These are phyloP conservation scores for Rhypophila decipiens DNA, from an alignment of 495 filamentous ascomycete genomes.

Conservation along the genomic window DNA sequence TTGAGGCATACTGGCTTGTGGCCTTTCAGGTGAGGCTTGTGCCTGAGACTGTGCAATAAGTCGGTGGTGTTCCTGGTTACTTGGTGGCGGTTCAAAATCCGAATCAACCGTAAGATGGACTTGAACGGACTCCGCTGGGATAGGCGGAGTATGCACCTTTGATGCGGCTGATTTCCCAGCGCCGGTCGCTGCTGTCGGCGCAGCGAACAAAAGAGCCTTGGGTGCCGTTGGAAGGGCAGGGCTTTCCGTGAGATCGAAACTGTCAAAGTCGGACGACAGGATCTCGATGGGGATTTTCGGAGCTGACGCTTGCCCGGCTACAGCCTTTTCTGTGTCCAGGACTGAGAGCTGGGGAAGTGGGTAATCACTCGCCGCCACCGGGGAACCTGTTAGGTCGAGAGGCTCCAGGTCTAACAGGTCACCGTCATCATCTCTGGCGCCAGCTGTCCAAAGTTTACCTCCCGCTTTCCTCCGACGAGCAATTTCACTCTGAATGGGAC, in stretches of 20 bases:
- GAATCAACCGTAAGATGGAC: neutral
- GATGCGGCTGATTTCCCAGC: neutral
- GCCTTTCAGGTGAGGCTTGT: slow-evolving; percentile 5
- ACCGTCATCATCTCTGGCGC: slow-evolving; percentile 57
- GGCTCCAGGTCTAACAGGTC: slow-evolving; percentile 53
- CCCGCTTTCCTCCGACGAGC: slow-evolving; percentile 9
- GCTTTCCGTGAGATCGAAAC: slow-evolving; percentile 2
- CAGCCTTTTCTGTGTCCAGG: neutral
- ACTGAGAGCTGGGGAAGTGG: neutral
- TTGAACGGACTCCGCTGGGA: no score
- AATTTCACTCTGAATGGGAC: slow-evolving; percentile 22
- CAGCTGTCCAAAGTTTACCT: slow-evolving; percentile 57
- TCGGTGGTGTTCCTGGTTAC: slow-evolving; percentile 24
- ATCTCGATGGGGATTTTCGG: slow-evolving; percentile 6
- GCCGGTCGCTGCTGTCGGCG: no score
- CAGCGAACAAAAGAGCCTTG: slow-evolving; percentile 9
- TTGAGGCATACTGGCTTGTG: slow-evolving; percentile 9
- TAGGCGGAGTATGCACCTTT: neutral
- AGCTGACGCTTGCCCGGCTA: neutral
- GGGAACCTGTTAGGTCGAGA: slow-evolving; percentile 49
- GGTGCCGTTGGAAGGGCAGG: neutral
- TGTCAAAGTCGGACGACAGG: slow-evolving; percentile 9
- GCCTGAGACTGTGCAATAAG: slow-evolving; percentile 14
- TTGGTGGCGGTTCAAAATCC: slow-evolving; percentile 26
- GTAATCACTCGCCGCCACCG: slow-evolving; percentile 12